Conservation (phyloP, 2,329 filamentous ascomycete genomes). For the Pseudogymnoascus sp. region DNA sequence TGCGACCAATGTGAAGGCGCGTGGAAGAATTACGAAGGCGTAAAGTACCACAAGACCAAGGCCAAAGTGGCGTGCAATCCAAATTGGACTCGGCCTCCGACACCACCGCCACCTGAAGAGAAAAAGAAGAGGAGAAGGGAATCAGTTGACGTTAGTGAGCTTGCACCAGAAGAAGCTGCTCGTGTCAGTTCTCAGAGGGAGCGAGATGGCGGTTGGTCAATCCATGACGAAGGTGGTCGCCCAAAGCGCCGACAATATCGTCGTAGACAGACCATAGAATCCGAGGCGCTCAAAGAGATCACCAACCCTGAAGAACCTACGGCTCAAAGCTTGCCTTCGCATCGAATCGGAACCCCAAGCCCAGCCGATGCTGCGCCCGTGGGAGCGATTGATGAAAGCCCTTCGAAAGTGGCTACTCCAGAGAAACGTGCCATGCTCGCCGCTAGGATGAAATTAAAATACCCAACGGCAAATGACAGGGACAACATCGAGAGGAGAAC, state of each 20-base stretch:
- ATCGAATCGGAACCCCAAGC: background rate
- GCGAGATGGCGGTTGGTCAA: conserved; percentile 18
- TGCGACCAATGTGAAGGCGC: conserved; percentile 23
- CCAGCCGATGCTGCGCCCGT: background rate
- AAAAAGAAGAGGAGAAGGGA: conserved; percentile 5
- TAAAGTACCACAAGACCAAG: conserved; percentile 27
- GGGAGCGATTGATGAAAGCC: background rate
- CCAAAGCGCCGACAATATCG: conserved; percentile 1
- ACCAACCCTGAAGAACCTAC: background rate
- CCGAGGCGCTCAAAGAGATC: background rate
- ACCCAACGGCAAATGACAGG: background rate
- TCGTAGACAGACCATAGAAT: background rate
- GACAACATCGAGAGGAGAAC: conserved; percentile 6
- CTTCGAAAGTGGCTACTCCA: conserved; percentile 1
- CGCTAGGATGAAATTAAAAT: background rate
- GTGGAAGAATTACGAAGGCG: conserved; percentile 27
- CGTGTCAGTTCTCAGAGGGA: background rate
- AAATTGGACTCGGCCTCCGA: conserved; percentile 15
- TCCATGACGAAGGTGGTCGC: conserved; percentile 18
- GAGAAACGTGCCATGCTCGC: background rate
- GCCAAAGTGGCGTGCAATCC: conserved; percentile 27
- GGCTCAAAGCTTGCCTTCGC: background rate
- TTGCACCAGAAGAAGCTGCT: conserved; percentile 8
- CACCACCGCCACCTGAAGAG: conserved; percentile 10
- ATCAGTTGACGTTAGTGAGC: background rate